A percentile compares a stretch with the other conserved stretches of the same genome.
phyloP scores from a whole-genome alignment of 2,329 filamentous ascomycete species.

The Pseudogymnoascus sp. region DNA sequence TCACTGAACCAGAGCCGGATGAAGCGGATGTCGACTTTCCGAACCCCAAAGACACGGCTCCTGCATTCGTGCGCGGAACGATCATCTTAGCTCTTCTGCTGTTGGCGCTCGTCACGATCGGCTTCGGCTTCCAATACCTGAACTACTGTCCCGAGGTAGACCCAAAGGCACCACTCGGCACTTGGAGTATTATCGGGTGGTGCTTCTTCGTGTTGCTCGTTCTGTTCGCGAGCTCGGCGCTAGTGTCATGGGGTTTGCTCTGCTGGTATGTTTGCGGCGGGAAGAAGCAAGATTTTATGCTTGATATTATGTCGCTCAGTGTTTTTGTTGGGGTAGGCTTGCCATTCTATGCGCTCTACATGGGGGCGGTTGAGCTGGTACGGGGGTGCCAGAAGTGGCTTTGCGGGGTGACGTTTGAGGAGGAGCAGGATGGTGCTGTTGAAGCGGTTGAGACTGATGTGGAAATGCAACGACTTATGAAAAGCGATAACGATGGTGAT shows the following conservation, averaged over 20 bases:
- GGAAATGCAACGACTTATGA: slow-evolving; percentile 2
- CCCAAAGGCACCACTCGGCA: not conserved
- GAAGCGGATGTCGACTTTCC: not conserved
- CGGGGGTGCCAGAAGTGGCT: not conserved
- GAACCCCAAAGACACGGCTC: not conserved
- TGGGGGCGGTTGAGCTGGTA: not conserved
- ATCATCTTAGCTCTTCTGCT: not conserved
- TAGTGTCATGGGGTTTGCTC: not conserved
- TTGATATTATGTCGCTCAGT: not conserved
- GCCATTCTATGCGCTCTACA: not conserved
- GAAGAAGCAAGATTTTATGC: not conserved
- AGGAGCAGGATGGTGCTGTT: not conserved
- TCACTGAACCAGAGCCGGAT: not conserved
- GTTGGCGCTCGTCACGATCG: not conserved
- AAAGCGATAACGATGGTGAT: not conserved
- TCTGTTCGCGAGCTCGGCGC: not conserved
- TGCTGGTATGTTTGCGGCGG: not conserved
- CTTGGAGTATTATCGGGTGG: not conserved
- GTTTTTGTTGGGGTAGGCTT: not conserved
- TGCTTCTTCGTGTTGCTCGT: not conserved
- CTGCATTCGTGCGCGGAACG: not conserved
- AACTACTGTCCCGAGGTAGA: not conserved
- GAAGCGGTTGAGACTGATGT: not conserved
- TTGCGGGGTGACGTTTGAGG: not conserved
- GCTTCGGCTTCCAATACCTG: not conserved